Base-by-base conservation (phyloP, 1,139 yeast species). In the Taphrina sp. region DNA sequence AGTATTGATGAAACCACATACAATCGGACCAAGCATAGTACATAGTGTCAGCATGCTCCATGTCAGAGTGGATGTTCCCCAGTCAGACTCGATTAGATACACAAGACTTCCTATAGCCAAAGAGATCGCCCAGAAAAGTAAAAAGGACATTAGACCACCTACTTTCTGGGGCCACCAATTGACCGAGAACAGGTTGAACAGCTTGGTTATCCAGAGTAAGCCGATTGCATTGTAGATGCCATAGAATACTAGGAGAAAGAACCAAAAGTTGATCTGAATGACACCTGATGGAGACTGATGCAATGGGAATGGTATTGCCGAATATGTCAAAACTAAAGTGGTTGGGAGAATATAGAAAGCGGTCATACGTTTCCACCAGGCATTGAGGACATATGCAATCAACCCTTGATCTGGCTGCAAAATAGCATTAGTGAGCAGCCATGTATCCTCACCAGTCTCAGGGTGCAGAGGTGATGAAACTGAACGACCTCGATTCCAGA, bases 161-260 rank as follows among this genome's bases (percentile, higher is more conserved):
- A 58, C 35, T 12, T 42, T 44, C 7, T 41, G 36, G 5, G 58
- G 58, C 58, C 58, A 56, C 60, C 60, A 58, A 31, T 56, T 58
- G 35, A 58, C 58, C 14, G 60, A 57, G 35, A 51, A 58, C 17
- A 58, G 45, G 36, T 56, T 49, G 53, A 57, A 58, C 5, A 58
- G 45, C 39, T 58, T 58, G 14, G 60, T 58, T 20, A 58, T 57
- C 58, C 60, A 58, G 35, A 58, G 31, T 22, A 58, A 46, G 7
- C 60, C 60, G 10, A 56, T 47, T 7, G 59, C 60, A 33, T 58
- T 58, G 42, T 58, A 58, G 22, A 58, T 46, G 8, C 60, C 60
- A 34, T 58, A 58, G 39, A 57, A 58, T 14, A 58, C 55, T 22
- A 58, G 26, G 14, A 58, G 35, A 22, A 58, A 58, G 38, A 57